phyloP scores from a whole-genome alignment of 2,329 filamentous ascomycete species.

The Emmonsia crescens region DNA sequence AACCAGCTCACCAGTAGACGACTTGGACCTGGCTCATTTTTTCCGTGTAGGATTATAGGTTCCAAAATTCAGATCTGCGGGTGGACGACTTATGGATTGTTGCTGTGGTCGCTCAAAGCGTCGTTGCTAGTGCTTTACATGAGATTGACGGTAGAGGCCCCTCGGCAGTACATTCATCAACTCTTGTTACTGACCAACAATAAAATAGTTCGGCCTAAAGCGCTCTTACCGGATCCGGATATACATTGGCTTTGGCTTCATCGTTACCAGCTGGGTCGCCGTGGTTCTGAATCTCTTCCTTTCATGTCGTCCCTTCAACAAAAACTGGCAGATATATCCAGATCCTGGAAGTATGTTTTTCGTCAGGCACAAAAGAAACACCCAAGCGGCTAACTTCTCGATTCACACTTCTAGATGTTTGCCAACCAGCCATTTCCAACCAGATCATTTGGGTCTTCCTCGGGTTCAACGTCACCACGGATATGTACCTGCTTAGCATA shows the following conservation, averaged over 20 bases:
- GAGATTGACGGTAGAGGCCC: slow-evolving; percentile 37
- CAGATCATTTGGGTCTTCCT: slow-evolving; percentile 46
- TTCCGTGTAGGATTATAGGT: slow-evolving; percentile 36
- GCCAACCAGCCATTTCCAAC: slow-evolving; percentile 41
- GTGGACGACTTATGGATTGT: slow-evolving; percentile 43
- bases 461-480: slow-evolving; percentile 45
- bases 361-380: slow-evolving; percentile 9
- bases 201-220: slow-evolving; percentile 25
- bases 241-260: slow-evolving; percentile 41
- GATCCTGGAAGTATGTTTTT: slow-evolving; percentile 42
- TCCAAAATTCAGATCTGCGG: slow-evolving; percentile 44
- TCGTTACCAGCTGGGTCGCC: slow-evolving; percentile 40
- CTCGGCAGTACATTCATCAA: no score
- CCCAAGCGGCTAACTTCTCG: slow-evolving; percentile 4
- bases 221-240: slow-evolving; percentile 34
- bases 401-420: slow-evolving; percentile 18
- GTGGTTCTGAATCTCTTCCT: slow-evolving; percentile 40
- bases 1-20: neutral
- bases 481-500: neutral
- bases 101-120: slow-evolving; percentile 44
- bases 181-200: neutral
- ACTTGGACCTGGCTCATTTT: neutral
- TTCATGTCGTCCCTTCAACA: slow-evolving; percentile 42
- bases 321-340: slow-evolving; percentile 49
- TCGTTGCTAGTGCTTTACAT: slow-evolving; percentile 49